phyloP scores from a whole-genome alignment of 768 basidiomycete species.

The Pisolithus tinctorius region DNA sequence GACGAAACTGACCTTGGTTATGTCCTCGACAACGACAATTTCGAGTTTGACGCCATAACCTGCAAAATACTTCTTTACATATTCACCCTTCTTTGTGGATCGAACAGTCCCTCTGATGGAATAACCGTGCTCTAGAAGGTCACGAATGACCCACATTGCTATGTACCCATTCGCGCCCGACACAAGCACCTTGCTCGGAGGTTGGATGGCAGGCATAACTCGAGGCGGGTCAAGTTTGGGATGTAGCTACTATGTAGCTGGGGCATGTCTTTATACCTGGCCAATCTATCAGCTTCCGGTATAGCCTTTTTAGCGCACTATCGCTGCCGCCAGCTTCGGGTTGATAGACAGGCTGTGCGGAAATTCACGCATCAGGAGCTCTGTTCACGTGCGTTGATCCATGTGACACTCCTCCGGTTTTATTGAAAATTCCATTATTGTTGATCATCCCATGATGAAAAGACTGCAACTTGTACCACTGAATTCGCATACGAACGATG shows the following conservation, averaged over 20 bases:
- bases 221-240: neutral
- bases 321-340: too few species aligned
- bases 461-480: constrained; percentile 4
- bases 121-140: constrained; percentile 56
- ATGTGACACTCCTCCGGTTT: too few species aligned
- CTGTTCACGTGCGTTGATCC: too few species aligned
- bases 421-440: too few species aligned
- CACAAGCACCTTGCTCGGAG: constrained; percentile 24
- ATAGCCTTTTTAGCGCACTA: too few species aligned
- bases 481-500: too few species aligned
- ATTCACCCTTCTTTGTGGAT: constrained; percentile 49
- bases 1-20: constrained; percentile 36
- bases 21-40: constrained; percentile 62
- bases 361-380: too few species aligned
- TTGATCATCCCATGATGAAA: too few species aligned
- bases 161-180: constrained; percentile 24
- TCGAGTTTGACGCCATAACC: constrained; percentile 53
- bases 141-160: constrained; percentile 43
- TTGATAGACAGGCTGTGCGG: too few species aligned
- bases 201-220: constrained; percentile 19
- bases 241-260: too few species aligned
- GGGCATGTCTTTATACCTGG: neutral
- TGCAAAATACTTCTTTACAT: constrained; percentile 48
- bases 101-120: constrained; percentile 62
- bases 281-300: neutral